These are phyloP conservation scores for Quercus cerris DNA, from an alignment of 306 rosid genomes.

Conservation along the genomic window DNA sequence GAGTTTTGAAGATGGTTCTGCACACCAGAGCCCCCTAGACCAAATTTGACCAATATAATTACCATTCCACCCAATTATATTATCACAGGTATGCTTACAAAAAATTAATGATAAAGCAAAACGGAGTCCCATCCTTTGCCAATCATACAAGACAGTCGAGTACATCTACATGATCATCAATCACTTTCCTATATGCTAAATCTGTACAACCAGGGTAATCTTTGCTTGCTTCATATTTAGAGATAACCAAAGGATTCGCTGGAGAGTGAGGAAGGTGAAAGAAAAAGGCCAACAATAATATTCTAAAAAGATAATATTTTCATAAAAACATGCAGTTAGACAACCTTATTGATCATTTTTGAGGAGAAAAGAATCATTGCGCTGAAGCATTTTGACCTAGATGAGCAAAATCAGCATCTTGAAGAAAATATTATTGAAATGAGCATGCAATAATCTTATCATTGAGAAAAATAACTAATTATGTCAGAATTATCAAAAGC, in stretches of 20 bases:
- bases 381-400: constrained; percentile 40
- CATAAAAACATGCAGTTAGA: constrained; percentile 10
- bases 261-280: constrained; percentile 26
- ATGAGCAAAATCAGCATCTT: constrained; percentile 47
- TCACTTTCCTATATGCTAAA: constrained; percentile 60
- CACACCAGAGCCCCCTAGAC: too few species aligned
- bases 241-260: constrained; percentile 68
- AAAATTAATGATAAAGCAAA: constrained; percentile 32
- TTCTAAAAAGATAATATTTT: neutral
- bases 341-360: constrained; percentile 10
- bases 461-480: neutral
- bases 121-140: constrained; percentile 68
- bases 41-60: too few species aligned
- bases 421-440: neutral
- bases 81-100: too few species aligned
- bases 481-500: neutral
- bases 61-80: too few species aligned
- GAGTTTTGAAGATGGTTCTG: too few species aligned
- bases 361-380: constrained; percentile 13
- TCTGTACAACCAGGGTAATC: constrained; percentile 79
- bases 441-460: neutral
- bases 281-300: constrained; percentile 29
- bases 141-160: constrained; percentile 92
- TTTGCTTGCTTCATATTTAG: constrained; percentile 87
- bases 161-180: constrained; percentile 70